These are phyloP conservation scores for Trametes elegans DNA, from an alignment of 768 basidiomycete genomes.

Conservation along the genomic window DNA sequence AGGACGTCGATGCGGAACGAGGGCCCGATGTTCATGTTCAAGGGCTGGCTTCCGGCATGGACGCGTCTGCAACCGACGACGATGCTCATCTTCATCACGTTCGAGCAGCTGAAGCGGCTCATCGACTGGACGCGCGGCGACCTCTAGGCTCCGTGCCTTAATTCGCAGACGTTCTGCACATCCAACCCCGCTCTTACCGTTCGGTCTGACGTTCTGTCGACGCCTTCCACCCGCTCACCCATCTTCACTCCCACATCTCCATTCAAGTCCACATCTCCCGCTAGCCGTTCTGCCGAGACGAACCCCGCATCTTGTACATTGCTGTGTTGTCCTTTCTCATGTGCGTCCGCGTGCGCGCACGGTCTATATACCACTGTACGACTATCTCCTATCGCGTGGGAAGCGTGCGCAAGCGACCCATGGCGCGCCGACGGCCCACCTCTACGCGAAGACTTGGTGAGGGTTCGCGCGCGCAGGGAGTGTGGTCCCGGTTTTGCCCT, in stretches of 20 bases:
- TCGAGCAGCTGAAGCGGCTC: slow-evolving; percentile 75
- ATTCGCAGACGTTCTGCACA: too few relatives aligned
- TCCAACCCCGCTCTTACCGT: neutral
- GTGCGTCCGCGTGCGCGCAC: slow-evolving; percentile 4
- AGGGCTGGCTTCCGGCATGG: slow-evolving; percentile 90
- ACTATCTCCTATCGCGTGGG: slow-evolving; percentile 2
- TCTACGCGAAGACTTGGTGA: too few relatives aligned
- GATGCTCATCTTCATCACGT: slow-evolving; percentile 81
- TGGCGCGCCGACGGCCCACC: too few relatives aligned
- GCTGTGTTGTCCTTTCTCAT: slow-evolving; percentile 3
- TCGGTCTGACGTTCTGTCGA: neutral
- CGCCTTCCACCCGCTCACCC: neutral
- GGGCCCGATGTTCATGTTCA: slow-evolving; percentile 89
- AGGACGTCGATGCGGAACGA: slow-evolving; percentile 65
- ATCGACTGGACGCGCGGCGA: slow-evolving; percentile 53
- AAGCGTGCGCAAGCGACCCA: neutral
- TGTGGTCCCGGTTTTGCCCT: slow-evolving; percentile 13
- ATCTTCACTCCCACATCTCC: neutral
- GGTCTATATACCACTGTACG: slow-evolving; percentile 6
- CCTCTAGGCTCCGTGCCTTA: slow-evolving; percentile 1
- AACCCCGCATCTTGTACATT: slow-evolving; percentile 9
- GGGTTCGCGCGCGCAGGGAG: slow-evolving; percentile 4
- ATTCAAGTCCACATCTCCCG: neutral
- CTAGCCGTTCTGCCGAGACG: slow-evolving; percentile 2
- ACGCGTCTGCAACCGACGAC: slow-evolving; percentile 83